Percentiles rank a stretch among this genome's conserved stretches.
Evolutionary conservation across 2,329 filamentous ascomycete species (phyloP).

Genomic region (Zopfia rhizophila): DNA sequence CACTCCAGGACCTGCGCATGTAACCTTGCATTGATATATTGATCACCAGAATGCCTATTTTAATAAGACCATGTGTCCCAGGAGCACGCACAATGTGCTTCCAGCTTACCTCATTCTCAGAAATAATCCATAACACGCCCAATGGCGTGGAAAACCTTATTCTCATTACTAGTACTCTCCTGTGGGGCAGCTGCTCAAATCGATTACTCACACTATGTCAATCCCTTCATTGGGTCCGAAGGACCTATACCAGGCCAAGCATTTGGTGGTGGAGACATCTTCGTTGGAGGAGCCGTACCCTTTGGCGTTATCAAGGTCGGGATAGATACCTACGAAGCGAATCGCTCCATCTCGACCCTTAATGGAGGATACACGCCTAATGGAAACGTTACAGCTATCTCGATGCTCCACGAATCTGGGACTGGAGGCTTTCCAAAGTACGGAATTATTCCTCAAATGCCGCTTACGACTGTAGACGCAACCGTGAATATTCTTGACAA

Average conservation of each 20-base stretch:
- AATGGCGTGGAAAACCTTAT: too few species aligned
- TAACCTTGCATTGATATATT: too few species aligned
- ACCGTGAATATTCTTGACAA: slow-evolving; percentile 53
- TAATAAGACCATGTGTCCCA: too few species aligned
- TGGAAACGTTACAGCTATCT: slow-evolving; percentile 47
- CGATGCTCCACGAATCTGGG: slow-evolving; percentile 49
- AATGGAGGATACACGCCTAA: slow-evolving; percentile 52
- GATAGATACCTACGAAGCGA: slow-evolving; percentile 45
- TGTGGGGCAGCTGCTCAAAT: too few species aligned
- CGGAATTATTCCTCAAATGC: slow-evolving; percentile 68
- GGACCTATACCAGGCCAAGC: slow-evolving; percentile 57
- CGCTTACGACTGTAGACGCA: slow-evolving; percentile 54
- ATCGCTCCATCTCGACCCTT: slow-evolving; percentile 30
- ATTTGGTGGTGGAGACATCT: slow-evolving; percentile 52
- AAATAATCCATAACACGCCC: too few species aligned
- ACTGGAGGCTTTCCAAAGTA: slow-evolving; percentile 78
- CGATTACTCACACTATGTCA: slow-evolving; percentile 58
- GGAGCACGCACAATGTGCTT: too few species aligned
- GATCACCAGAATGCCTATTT: too few species aligned
- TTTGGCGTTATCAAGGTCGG: slow-evolving; percentile 49
- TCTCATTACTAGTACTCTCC: too few species aligned
- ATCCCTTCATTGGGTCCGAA: slow-evolving; percentile 62
- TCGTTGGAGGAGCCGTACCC: slow-evolving; percentile 45
- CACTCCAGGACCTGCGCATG: too few species aligned
- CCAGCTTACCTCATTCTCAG: too few species aligned